These are phyloP conservation scores for Halophytophthora polymorphica DNA, from an alignment of 352 stramenopile species.

Conservation along the genomic window DNA sequence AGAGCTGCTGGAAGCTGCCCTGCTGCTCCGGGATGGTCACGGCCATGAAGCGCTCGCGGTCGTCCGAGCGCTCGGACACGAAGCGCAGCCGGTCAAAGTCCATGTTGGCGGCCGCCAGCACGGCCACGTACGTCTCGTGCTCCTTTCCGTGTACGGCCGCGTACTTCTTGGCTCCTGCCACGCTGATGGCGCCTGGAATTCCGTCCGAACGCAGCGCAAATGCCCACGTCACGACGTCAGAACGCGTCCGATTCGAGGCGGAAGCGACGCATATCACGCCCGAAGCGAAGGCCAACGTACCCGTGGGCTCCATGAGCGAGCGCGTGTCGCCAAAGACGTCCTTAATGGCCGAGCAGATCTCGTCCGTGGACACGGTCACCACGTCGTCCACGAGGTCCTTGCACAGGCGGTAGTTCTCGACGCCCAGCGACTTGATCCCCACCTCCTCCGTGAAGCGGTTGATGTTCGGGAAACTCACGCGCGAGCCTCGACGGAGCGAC, in stretches of 20 bases:
- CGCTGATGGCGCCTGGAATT: conserved; percentile 89
- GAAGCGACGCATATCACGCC: no score
- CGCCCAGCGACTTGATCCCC: conserved; percentile 91
- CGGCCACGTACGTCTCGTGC: conserved; percentile 90
- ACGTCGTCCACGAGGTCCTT: conserved; percentile 95
- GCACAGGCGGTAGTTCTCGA: conserved; percentile 95
- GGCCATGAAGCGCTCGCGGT: conserved; percentile 93
- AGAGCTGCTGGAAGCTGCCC: conserved; percentile 88
- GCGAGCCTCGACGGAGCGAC: conserved; percentile 78
- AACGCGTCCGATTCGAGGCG: conserved; percentile 2
- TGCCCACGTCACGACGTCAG: not conserved
- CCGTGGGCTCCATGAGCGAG: conserved; percentile 92
- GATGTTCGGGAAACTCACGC: conserved; percentile 89
- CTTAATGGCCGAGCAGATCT: conserved; percentile 93
- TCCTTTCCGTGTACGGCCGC: conserved; percentile 39
- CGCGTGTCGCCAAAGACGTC: conserved; percentile 92
- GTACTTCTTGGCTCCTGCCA: conserved; percentile 96
- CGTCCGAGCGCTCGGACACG: conserved; percentile 86
- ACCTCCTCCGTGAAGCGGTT: conserved; percentile 98
- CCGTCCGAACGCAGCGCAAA: not conserved
- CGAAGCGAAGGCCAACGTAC: no score
- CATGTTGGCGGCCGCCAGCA: conserved; percentile 98
- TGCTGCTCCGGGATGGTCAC: conserved; percentile 95
- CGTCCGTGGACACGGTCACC: conserved; percentile 96
- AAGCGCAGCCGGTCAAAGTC: conserved; percentile 99